These are phyloP conservation scores for Amanita pseudoporphyria DNA, from an alignment of 768 basidiomycete species.

Conservation along the genomic window DNA sequence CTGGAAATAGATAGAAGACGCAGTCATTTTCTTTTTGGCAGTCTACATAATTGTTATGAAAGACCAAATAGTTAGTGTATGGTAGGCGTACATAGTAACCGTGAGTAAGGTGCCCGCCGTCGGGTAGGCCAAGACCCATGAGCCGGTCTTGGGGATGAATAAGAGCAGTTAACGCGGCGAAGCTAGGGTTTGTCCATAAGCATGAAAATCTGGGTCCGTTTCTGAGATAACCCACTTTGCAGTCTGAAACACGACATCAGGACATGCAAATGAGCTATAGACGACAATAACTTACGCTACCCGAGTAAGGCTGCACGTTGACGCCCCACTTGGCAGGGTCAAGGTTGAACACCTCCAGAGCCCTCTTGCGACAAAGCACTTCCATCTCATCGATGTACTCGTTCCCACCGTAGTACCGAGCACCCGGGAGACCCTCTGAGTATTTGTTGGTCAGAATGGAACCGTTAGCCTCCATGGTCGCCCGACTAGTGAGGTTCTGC, in stretches of 20 bases:
- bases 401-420: conserved; percentile 96
- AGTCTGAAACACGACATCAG: conserved; percentile 39
- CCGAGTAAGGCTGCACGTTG: conserved; percentile 98
- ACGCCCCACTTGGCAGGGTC: conserved; percentile 93
- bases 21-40: conserved; percentile 99
- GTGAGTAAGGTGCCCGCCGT: conserved; percentile 95
- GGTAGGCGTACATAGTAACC: conserved; percentile 76
- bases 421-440: conserved; percentile 97
- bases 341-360: conserved; percentile 92
- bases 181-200: conserved; percentile 38
- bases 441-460: conserved; percentile 99
- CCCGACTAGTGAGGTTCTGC: conserved; percentile 92
- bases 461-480: conserved; percentile 97
- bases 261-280: neutral
- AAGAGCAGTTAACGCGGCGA: conserved; percentile 92
- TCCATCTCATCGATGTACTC: conserved; percentile 98
- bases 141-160: conserved; percentile 96
- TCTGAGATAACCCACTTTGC: conserved; percentile 58
- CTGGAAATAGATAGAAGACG: conserved; percentile 99
- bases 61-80: neutral
- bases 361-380: conserved; percentile 88
- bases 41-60: conserved; percentile 39
- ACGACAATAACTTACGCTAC: conserved; percentile 51
- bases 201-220: conserved; percentile 11
- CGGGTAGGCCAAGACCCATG: conserved; percentile 97